Evolutionary conservation across 441 rosid genomes (phyloP).

Genomic region (Metrosideros polymorpha): DNA sequence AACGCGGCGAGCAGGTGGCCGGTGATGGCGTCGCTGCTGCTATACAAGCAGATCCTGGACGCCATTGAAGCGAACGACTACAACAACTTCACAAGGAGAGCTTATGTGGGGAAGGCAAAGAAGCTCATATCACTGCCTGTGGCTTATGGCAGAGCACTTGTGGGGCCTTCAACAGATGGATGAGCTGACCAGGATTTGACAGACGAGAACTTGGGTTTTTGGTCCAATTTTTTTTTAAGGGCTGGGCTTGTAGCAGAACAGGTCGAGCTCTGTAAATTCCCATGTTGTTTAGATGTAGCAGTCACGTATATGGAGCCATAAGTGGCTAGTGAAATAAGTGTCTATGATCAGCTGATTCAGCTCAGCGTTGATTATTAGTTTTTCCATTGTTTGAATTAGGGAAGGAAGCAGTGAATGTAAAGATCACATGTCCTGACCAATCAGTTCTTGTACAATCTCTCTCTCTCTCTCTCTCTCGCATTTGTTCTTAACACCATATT

Average conservation of each 20-base stretch:
- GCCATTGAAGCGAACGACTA: slow-evolving; percentile 85
- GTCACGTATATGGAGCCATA: not conserved
- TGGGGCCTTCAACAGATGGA: slow-evolving; percentile 26
- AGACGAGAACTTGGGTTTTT: not conserved
- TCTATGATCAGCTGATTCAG: not conserved
- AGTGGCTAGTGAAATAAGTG: not conserved
- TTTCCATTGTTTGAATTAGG: not conserved
- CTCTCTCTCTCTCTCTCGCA: not conserved
- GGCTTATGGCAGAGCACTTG: slow-evolving; percentile 37
- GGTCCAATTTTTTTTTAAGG: not conserved
- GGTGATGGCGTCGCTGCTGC: slow-evolving; percentile 71
- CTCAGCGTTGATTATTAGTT: not conserved
- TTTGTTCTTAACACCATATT: not conserved
- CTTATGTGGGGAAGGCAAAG: slow-evolving; percentile 74
- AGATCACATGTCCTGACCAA: not conserved
- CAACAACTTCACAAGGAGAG: slow-evolving; percentile 74
- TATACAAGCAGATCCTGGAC: slow-evolving; percentile 63
- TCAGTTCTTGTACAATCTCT: not conserved
- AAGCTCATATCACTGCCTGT: slow-evolving; percentile 54
- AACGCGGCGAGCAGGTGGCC: slow-evolving; percentile 83
- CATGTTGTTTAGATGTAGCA: not conserved
- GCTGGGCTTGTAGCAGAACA: not conserved
- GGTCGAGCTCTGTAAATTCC: not conserved
- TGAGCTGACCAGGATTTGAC: slow-evolving; percentile 1
- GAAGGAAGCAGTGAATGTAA: not conserved